These are phyloP conservation scores for Malassezia dermatis DNA, from an alignment of 1,284 basidiomycete genomes.

Conservation along the genomic window DNA sequence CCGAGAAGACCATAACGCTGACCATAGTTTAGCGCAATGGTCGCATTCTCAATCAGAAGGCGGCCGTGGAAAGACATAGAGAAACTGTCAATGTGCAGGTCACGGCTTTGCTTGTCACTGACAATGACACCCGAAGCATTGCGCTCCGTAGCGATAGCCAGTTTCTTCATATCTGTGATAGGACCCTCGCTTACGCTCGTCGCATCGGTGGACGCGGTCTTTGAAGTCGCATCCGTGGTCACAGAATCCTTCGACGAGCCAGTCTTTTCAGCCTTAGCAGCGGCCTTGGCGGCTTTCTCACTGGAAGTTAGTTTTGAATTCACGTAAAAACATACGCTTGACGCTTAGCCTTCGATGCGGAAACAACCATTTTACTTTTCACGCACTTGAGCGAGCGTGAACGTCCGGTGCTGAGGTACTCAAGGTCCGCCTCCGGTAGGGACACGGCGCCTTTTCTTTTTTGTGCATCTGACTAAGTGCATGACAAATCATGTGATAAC, in stretches of 20 bases:
- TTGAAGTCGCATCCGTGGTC: conserved; percentile 27
- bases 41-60: conserved; percentile 78
- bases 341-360: conserved; percentile 48
- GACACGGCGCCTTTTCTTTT: not conserved
- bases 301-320: conserved; percentile 12
- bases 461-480: conserved; percentile 4
- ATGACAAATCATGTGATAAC: conserved; percentile 9
- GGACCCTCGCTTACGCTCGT: conserved; percentile 18
- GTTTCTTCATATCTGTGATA: conserved; percentile 46
- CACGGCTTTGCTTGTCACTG: conserved; percentile 80
- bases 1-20: conserved; percentile 88
- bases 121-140: conserved; percentile 65
- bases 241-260: conserved; percentile 28
- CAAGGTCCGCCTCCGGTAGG: not conserved
- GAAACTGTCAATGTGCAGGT: conserved; percentile 93
- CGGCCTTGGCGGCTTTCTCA: conserved; percentile 46
- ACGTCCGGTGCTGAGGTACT: not conserved
- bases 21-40: conserved; percentile 88
- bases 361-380: conserved; percentile 32
- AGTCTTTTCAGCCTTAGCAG: conserved; percentile 37
- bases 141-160: conserved; percentile 42
- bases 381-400: conserved; percentile 5
- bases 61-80: conserved; percentile 96
- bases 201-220: conserved; percentile 19
- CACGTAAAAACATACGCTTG: conserved; percentile 37